Conservation (phyloP, 106 monocot genomes). For the Triglochin maritima region DNA sequence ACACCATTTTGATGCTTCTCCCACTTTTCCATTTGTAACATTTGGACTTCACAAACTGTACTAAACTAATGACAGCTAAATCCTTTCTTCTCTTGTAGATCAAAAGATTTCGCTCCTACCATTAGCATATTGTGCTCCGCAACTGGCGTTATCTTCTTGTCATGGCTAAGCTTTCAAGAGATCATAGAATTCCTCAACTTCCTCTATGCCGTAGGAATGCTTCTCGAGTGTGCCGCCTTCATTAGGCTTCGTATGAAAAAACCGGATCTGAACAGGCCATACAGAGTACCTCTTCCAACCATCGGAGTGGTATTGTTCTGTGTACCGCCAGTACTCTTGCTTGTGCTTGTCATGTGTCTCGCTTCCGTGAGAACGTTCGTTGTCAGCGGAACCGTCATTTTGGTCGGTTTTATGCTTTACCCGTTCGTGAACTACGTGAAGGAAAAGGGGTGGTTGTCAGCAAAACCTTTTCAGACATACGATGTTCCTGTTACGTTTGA, state of each 20-base stretch:
- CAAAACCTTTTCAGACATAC: too few species aligned
- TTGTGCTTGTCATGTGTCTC: conserved; percentile 69
- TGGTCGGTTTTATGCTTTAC: conserved; percentile 47
- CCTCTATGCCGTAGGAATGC: conserved; percentile 76
- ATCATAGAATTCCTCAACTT: conserved; percentile 85
- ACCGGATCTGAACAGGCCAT: conserved; percentile 64
- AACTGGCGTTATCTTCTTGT: conserved; percentile 59
- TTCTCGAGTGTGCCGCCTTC: conserved; percentile 75
- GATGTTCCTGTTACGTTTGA: conserved; percentile 1
- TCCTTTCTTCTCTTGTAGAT: conserved; percentile 48
- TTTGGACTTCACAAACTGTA: too few species aligned
- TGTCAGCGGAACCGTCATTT: conserved; percentile 39
- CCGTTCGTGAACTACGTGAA: conserved; percentile 37
- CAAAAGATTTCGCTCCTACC: conserved; percentile 75
- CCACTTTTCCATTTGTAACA: too few species aligned
- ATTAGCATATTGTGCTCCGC: conserved; percentile 79
- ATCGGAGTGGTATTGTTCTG: conserved; percentile 37
- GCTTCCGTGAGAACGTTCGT: conserved; percentile 60
- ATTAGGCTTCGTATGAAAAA: conserved; percentile 63
- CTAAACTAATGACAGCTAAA: too few species aligned
- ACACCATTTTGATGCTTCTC: too few species aligned
- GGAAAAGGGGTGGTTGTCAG: conserved; percentile 35
- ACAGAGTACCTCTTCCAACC: conserved; percentile 46
- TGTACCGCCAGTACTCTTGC: conserved; percentile 45
- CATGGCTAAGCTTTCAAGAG: conserved; percentile 91